Evolutionary conservation across 2,329 filamentous ascomycete genomes (phyloP), one percentile per base, ranked within the genome.

Genomic region (Fusarium sp.): DNA sequence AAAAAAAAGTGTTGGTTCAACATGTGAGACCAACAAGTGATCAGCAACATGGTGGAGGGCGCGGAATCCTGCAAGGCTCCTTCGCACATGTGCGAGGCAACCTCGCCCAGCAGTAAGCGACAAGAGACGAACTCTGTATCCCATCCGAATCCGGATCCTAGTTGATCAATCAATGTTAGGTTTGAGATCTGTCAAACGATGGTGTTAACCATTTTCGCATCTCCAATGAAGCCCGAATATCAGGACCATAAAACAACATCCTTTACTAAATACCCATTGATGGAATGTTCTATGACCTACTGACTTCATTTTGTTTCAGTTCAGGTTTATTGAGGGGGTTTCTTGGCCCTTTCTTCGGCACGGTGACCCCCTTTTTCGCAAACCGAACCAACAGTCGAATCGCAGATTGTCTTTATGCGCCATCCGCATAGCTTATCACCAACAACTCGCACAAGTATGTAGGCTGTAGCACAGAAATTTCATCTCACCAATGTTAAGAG

Each of bases 361-460:
- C 58, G 60, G 38, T 60, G 62, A 58, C 56, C 62, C 60, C 60
- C 55, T 55, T 60, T 45, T 54, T 50, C 32, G 37, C 46, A 44
- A 41, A 35, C 60, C 45, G 33, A 45, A 67, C 71, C 55, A 69
- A 72, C 72, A 68, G 67, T 63, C 60, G 71, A 75, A 66, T 73
- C 49, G 67, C 60, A 65, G 58, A 64, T 52, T 59, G 30, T 41
- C 45, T 55, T 45, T 53, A 70, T 59, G 67, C 64, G 60, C 71
- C 66, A 67, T 54, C 61, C 59, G 61, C 69, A 64, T 56, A 67
- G 62, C 56, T 63, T 52, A 69, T 76, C 66, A 73, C 74, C 74
- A 76, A 75, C 62, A 64, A 40, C 63, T 56, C 45, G 45, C 59
- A 56, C 67, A 52, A 63, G 38, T 63, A 71, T 69, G 62, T 60